phyloP scores from a whole-genome alignment of 2,329 filamentous ascomycete genomes.

The Colletotrichum noveboracense region DNA sequence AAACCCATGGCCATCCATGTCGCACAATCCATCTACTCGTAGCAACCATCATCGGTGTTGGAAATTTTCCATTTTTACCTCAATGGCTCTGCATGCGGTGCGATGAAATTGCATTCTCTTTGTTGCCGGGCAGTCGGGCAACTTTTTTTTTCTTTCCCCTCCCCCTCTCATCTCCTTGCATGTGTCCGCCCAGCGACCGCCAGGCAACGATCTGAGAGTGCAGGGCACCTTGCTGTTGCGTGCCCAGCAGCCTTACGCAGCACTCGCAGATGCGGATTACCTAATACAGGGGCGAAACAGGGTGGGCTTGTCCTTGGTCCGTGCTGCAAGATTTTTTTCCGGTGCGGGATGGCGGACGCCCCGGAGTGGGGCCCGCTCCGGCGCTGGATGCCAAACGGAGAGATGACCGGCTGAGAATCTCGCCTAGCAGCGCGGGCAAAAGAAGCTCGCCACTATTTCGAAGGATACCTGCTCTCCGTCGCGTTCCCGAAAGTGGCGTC shows the following conservation, averaged over 20 bases:
- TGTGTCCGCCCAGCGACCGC: background rate
- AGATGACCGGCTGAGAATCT: background rate
- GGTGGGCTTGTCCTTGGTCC: background rate
- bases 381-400: background rate
- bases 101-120: background rate
- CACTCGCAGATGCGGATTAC: background rate
- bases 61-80: background rate
- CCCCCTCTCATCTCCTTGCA: background rate
- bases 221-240: background rate
- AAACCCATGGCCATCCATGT: background rate
- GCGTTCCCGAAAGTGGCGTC: too few relatives aligned
- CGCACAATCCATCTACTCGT: background rate
- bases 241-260: background rate
- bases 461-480: too few relatives aligned
- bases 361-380: background rate
- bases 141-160: background rate
- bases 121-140: background rate
- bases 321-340: background rate
- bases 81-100: background rate
- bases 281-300: background rate
- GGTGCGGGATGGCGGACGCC: background rate
- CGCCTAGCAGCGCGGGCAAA: background rate
- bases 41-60: background rate
- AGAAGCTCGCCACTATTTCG: too few relatives aligned
- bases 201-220: background rate